These are phyloP conservation scores for Rhododendron mucronatum DNA, from an alignment of 148 eudicot species.

Conservation along the genomic window DNA sequence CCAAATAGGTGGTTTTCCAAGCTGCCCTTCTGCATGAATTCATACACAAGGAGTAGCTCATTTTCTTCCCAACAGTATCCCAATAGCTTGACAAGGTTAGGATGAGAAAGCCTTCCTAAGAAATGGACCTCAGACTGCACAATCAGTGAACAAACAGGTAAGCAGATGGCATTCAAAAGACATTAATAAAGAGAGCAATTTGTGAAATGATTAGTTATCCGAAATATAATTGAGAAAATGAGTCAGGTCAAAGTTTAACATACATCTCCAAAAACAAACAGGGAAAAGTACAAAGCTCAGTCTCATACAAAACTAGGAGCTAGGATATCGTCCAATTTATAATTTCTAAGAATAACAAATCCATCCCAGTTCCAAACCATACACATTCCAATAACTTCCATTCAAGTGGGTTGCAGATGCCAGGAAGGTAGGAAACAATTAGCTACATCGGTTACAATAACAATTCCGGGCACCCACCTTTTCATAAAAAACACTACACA, in stretches of 20 bases:
- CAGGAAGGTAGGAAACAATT: neutral
- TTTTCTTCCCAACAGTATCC: conserved; percentile 74
- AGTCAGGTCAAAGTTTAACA: neutral
- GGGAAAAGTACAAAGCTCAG: neutral
- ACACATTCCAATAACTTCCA: neutral
- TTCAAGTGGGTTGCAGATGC: neutral
- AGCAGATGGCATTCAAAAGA: neutral
- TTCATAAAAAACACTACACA: neutral
- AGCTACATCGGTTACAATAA: neutral
- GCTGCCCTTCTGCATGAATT: conserved; percentile 78
- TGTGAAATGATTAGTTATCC: neutral
- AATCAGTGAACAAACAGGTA: conserved; percentile 6
- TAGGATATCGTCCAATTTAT: neutral
- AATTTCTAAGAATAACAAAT: neutral
- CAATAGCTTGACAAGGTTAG: conserved; percentile 66
- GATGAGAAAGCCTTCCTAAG: conserved; percentile 80
- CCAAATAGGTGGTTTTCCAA: conserved; percentile 83
- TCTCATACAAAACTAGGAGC: neutral
- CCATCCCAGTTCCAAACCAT: neutral
- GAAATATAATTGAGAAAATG: neutral
- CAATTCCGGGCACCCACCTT: neutral
- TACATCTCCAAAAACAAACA: neutral
- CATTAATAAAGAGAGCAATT: neutral
- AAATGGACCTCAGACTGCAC: conserved; percentile 76
- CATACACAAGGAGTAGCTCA: conserved; percentile 71